These are phyloP conservation scores for Pyricularia sp. DNA, from an alignment of 2,329 filamentous ascomycete genomes.

Conservation along the genomic window DNA sequence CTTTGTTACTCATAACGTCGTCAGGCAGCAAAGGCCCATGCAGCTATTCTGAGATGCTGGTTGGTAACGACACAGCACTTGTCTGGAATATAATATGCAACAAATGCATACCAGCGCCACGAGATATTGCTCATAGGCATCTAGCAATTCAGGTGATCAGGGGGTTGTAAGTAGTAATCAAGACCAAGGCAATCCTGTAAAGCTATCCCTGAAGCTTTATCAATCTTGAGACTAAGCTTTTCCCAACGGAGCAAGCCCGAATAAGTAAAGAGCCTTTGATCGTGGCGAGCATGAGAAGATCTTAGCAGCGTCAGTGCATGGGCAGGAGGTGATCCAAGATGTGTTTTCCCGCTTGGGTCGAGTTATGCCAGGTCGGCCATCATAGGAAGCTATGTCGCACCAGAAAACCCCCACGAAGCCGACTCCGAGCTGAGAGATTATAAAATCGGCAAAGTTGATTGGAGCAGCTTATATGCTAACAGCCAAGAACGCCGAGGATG, in stretches of 20 bases:
- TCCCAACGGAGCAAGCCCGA: background rate
- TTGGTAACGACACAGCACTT: too few relatives aligned
- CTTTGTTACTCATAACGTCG: too few relatives aligned
- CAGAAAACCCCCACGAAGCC: constrained; percentile 11
- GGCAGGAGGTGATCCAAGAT: constrained; percentile 16
- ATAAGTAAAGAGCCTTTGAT: constrained; percentile 13
- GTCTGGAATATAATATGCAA: too few relatives aligned
- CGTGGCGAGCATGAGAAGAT: constrained; percentile 28
- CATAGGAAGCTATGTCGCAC: constrained; percentile 7
- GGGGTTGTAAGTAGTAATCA: constrained; percentile 12
- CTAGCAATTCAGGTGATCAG: too few relatives aligned
- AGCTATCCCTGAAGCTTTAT: background rate
- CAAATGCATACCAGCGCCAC: constrained; percentile 23
- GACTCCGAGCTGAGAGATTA: constrained; percentile 13
- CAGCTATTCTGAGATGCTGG: too few relatives aligned
- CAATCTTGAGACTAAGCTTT: background rate
- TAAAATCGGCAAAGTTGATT: constrained; percentile 18
- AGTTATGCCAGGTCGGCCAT: constrained; percentile 6
- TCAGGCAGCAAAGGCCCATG: too few relatives aligned
- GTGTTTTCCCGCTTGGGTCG: constrained; percentile 5
- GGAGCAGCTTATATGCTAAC: constrained; percentile 39
- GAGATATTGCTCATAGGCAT: constrained; percentile 15
- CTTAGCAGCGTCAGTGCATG: constrained; percentile 29
- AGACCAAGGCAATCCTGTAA: constrained; percentile 14
- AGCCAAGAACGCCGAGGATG: constrained; percentile 32